Base-by-base conservation (phyloP, 148 eudicot genomes). In the Drosera capensis region DNA sequence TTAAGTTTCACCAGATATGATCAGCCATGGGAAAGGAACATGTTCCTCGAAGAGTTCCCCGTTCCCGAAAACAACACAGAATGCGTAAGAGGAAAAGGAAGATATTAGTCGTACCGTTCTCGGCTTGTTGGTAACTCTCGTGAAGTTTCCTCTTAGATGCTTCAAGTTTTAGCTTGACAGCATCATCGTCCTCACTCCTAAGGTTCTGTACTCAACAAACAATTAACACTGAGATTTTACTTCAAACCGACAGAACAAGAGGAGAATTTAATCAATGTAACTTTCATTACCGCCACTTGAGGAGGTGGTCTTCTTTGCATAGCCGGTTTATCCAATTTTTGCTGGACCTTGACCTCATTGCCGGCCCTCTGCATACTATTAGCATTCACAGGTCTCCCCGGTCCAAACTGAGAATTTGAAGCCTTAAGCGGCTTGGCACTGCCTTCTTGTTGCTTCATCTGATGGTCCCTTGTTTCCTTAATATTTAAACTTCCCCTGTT, bases 91-190 rank as follows among this genome's bases (percentile, higher is more conserved):
- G 5, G 9, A 34, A 19, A 14, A n/a, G 13, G 8, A 17, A 14
- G 23, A 37, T 23, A 20, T 13, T 3, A 29, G n/a, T 59, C 52
- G 2, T 37, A 88, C 97, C 97, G 47, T 80, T 78, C 50, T 83
- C 79, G 11, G 74, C 84, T 73, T 80, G 77, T 63, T 80, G 86
- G 57, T 88, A 83, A 12, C 97, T 73, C 62, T 88, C 92, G 2
- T 84, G 94, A 31, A 88, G 97, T 62, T 71, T 88, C 68, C 97
- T 83, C 60, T 88, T 83, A 11, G 92, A 50, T 14, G 71, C 92
- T 72, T 75, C 94, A 43, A 88, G 49, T 52, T 75, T 83, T 37
- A 62, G 63, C 41, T 48, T 54, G 21, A 60, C 78, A 14, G 61
- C 66, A 47, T 59, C 74, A 41, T 67, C 79, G 19, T 57, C 58